These are phyloP conservation scores for Suhomyces faveliae DNA, from an alignment of 805 yeast species.

Conservation along the genomic window DNA sequence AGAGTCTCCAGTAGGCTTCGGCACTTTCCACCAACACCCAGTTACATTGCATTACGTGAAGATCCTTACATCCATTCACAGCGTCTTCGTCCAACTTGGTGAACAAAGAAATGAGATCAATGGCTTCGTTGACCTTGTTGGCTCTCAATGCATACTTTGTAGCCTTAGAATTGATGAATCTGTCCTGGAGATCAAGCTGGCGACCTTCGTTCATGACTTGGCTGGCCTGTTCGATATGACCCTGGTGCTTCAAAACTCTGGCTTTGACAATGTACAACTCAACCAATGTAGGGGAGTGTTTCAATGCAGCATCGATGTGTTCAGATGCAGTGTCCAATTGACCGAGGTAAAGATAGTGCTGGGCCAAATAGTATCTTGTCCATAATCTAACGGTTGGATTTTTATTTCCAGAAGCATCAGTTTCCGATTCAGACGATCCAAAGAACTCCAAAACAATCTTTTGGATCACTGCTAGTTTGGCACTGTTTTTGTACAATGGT, in stretches of 20 bases:
- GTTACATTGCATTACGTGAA: slow-evolving; percentile 85
- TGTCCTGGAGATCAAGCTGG: slow-evolving; percentile 77
- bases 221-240: slow-evolving; percentile 62
- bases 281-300: slow-evolving; percentile 78
- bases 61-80: slow-evolving; percentile 80
- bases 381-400: slow-evolving; percentile 56
- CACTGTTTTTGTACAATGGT: slow-evolving; percentile 59
- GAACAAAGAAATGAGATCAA: slow-evolving; percentile 71
- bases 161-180: slow-evolving; percentile 86
- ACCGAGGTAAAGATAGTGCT: slow-evolving; percentile 62
- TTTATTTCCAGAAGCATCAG: slow-evolving; percentile 22
- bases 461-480: slow-evolving; percentile 45
- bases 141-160: slow-evolving; percentile 82
- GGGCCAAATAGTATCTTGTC: slow-evolving; percentile 77
- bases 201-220: slow-evolving; percentile 69
- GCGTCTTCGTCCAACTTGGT: slow-evolving; percentile 75
- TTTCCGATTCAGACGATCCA: slow-evolving; percentile 11
- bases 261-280: slow-evolving; percentile 83
- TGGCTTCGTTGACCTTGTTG: slow-evolving; percentile 68
- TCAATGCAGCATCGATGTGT: slow-evolving; percentile 59
- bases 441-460: slow-evolving; percentile 52
- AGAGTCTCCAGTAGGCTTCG: slow-evolving; percentile 70
- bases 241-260: slow-evolving; percentile 69
- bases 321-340: slow-evolving; percentile 54
- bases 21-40: slow-evolving; percentile 89